Evolutionary conservation across 2,329 filamentous ascomycete species (phyloP), one percentile per base, ranked within the genome.

Genomic region (Phaeosphaeria sp.): DNA sequence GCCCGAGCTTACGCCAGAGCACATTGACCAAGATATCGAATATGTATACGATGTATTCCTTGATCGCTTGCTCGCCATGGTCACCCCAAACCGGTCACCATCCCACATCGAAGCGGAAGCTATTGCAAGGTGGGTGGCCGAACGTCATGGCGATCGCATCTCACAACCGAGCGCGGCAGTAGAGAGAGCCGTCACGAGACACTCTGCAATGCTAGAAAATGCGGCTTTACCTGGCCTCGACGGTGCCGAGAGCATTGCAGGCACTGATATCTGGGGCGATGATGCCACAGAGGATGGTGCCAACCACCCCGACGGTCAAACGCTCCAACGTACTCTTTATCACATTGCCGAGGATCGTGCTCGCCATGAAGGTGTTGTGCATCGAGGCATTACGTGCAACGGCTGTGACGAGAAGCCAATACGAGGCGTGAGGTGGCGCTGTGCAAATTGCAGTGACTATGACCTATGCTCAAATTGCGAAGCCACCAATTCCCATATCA

Each of bases 401-500:
- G 88, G 88, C 49, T 99, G 95, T 69, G 91, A 91, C 54, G 88
- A 91, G 69, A 88, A 91, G 49, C 94, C 95, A 13, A 98, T 99
- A 60, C 89, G 92, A 51, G 95, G 95, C 17, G 90, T 97, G 59
- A 87, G 95, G 56, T 99, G 96, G 80, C 90, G 93, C 58, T 99
- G 95, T 78, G 89, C 93, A 67, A 98, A 99, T 79, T 99, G 95
- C 74, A 88, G 91, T 64, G 94, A 99, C 77, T 98, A 93, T 74
- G 95, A 99, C 74, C 86, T 99, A 2, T 99, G 95, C 80, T 93
- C 97, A 73, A 89, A 89, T 7, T 99, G 95, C 79, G 94, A 99
- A 79, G 82, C 85, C 17, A 87, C 91, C 5, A 86, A 87, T 21
- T 79, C 89, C 1, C 94, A 97, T 73, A 88, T 86, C 71, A 96